Evolutionary conservation across 805 yeast species (phyloP).

Genomic region (Trichomonascus vanleenenianus): DNA sequence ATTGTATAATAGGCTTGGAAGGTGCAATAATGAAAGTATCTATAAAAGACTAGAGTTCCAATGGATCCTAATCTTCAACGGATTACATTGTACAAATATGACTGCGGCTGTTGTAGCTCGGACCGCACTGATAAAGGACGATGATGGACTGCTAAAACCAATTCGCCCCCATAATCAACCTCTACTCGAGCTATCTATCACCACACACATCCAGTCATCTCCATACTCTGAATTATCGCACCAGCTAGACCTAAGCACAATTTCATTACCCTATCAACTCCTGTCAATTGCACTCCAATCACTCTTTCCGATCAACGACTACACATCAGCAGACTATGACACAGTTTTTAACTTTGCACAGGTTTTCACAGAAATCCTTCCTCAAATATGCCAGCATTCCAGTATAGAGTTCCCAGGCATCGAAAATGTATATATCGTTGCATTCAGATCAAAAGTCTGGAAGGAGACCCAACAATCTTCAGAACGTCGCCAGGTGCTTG

Average conservation of each 20-base stretch:
- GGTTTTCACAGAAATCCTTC: constrained; percentile 14
- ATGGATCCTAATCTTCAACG: too few species aligned
- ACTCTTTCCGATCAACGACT: constrained; percentile 19
- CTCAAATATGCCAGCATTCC: neutral
- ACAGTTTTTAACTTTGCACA: constrained; percentile 27
- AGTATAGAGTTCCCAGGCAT: constrained; percentile 11
- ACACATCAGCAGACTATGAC: constrained; percentile 25
- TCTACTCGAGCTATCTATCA: neutral
- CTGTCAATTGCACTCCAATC: constrained; percentile 29
- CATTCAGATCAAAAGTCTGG: constrained; percentile 29
- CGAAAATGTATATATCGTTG: constrained; percentile 27
- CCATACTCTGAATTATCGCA: constrained; percentile 29
- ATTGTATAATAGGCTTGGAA: too few species aligned
- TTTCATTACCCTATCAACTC: constrained; percentile 21
- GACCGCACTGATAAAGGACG: constrained; percentile 16
- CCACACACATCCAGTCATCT: constrained; percentile 22
- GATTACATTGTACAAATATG: too few species aligned
- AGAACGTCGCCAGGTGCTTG: constrained; percentile 25
- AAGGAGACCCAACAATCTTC: constrained; percentile 24
- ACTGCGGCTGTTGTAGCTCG: neutral
- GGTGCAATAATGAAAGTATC: too few species aligned
- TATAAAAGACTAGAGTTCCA: too few species aligned
- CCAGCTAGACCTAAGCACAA: constrained; percentile 22
- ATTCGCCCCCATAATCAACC: constrained; percentile 5
- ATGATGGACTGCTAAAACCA: constrained; percentile 16